Conservation (phyloP, 2,329 filamentous ascomycete species). For the Talaromyces sp. region DNA sequence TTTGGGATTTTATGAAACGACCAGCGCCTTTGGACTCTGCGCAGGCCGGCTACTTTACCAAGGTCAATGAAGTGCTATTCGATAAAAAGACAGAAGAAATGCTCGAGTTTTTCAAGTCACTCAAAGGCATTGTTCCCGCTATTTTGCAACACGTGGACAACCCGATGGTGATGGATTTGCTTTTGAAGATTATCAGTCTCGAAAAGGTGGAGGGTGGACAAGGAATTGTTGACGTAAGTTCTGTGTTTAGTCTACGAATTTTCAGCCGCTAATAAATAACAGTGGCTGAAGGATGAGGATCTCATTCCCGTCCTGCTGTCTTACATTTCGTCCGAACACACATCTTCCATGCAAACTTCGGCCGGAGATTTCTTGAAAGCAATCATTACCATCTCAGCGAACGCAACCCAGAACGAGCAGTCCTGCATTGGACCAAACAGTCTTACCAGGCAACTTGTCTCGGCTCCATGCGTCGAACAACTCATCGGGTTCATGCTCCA, state of each 20-base stretch:
- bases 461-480: constrained; percentile 74
- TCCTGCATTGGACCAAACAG: constrained; percentile 99
- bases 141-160: constrained; percentile 94
- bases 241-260: background rate
- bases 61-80: constrained; percentile 95
- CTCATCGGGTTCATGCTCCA: constrained; percentile 90
- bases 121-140: constrained; percentile 77
- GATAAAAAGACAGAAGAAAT: constrained; percentile 99
- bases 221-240: constrained; percentile 83
- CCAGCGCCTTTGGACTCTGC: constrained; percentile 85
- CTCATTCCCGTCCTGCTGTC: constrained; percentile 83
- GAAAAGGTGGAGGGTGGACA: constrained; percentile 89
- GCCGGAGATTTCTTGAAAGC: constrained; percentile 97
- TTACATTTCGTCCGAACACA: constrained; percentile 80
- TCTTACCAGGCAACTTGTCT: constrained; percentile 90
- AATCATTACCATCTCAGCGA: constrained; percentile 97
- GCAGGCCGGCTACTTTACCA: constrained; percentile 97
- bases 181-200: constrained; percentile 94
- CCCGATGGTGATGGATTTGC: constrained; percentile 95
- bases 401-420: constrained; percentile 95
- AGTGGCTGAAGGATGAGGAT: constrained; percentile 91
- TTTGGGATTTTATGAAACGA: constrained; percentile 86
- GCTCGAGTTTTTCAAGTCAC: constrained; percentile 80
- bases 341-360: constrained; percentile 88
- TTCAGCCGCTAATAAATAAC: constrained; percentile 19